Conservation (phyloP, 192 early-diverging fungal genomes). For the Dimargaris xerosporica region DNA sequence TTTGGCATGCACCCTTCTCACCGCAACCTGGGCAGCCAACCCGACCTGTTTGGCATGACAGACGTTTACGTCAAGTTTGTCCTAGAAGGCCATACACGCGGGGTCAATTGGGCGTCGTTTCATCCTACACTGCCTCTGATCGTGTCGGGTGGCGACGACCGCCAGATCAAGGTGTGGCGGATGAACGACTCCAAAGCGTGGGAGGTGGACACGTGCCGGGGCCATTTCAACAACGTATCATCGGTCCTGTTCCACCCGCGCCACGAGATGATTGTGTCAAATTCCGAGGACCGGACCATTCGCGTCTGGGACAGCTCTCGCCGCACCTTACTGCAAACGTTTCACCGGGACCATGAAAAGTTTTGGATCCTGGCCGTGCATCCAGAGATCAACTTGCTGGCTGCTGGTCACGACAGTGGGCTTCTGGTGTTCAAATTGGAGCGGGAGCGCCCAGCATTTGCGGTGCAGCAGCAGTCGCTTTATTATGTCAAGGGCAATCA, state of each 20-base stretch:
- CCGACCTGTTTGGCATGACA: constrained; percentile 91
- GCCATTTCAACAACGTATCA: constrained; percentile 96
- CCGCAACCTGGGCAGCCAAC: constrained; percentile 40
- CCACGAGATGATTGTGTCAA: constrained; percentile 85
- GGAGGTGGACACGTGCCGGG: constrained; percentile 99
- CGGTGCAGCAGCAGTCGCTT: constrained; percentile 66
- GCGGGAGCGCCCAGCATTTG: constrained; percentile 85
- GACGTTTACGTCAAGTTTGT: constrained; percentile 97
- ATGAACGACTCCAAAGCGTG: constrained; percentile 98
- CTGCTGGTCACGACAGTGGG: constrained; percentile 94
- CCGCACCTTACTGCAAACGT: constrained; percentile 86
- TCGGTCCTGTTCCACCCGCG: constrained; percentile 90
- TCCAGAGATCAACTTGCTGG: constrained; percentile 96
- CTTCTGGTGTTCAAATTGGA: constrained; percentile 98
- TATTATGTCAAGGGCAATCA: constrained; percentile 83
- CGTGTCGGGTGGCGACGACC: constrained; percentile 93
- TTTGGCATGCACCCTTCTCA: not conserved
- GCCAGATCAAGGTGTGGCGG: constrained; percentile 96
- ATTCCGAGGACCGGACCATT: constrained; percentile 94
- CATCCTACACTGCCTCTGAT: constrained; percentile 93
- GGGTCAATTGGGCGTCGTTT: constrained; percentile 97
- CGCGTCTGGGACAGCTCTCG: constrained; percentile 97
- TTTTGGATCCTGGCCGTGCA: constrained; percentile 96
- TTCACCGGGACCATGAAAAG: constrained; percentile 89
- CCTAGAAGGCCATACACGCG: constrained; percentile 91